Evolutionary conservation across 345 rosid species (phyloP), one percentile per base, ranked within the genome.

Genomic region (Rhizophora mangle): DNA sequence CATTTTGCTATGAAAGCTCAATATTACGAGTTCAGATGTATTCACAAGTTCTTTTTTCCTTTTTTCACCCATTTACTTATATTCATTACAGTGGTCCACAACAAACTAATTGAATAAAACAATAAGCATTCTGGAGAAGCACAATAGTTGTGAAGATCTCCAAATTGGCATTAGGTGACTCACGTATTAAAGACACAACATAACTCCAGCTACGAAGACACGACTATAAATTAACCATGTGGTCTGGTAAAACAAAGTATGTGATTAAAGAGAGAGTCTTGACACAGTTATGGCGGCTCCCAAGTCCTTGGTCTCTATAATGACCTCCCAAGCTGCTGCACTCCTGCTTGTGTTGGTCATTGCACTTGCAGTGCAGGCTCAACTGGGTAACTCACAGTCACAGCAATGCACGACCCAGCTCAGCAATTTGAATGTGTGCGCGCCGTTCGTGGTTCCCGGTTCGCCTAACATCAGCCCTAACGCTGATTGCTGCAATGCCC

Each of bases 391-490:
- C 26, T 80, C 86, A 6, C 87, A 85, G 81, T 80, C 86, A 5
- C 87, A 84, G 81, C 76, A 69, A 71, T 94, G 98, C 83, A 31
- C 85, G 1, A 18, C 59, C 47, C 90, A 91, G 68, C 81, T 91
- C 34, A 83, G 20, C 68, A 80, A 74, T 76, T 87, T 91, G 57
- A 88, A 85, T 29, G 79, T 72, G 62, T 94, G 98, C 43, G 89
- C 83, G 47, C 93, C 87, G 6, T 94, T 73, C 64, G 90, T 91
- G 72, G 65, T 91, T 68, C 95, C 93, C 0, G 93, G 97, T 32
- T 79, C 84, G 6, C 24, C 73, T 0, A 58, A n/a, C 68, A 62
- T 76, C 1, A 64, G 11, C 74, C 97, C 98, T 0, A 80, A 67
- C 46, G 2, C 86, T 0, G 87, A 77, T 6, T 93, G 98, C 60